A percentile compares a stretch with the other conserved stretches of the same genome.
These are phyloP conservation scores for Elsinoe fawcettii DNA, from an alignment of 2,329 filamentous ascomycete genomes.

Conservation along the genomic window DNA sequence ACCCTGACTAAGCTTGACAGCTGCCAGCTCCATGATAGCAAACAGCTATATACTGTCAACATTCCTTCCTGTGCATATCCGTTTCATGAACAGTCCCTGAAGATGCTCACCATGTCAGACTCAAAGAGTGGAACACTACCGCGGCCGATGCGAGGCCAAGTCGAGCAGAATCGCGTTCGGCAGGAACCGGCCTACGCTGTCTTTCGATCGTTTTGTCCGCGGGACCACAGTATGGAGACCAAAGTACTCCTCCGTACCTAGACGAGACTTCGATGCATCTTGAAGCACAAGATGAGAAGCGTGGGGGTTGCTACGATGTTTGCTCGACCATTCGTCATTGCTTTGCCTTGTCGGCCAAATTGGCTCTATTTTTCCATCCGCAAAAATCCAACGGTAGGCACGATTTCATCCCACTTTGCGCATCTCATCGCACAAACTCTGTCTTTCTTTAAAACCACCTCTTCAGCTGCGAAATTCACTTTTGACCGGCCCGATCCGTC, in stretches of 20 bases:
- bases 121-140: conserved; percentile 11
- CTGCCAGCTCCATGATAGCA: neutral
- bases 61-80: neutral
- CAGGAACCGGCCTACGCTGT: conserved; percentile 4
- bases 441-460: neutral
- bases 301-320: neutral
- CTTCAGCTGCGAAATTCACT: neutral
- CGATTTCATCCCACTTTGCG: conserved; percentile 6
- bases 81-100: neutral
- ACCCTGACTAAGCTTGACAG: conserved; percentile 3
- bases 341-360: neutral
- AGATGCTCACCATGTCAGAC: neutral
- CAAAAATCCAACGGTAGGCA: conserved; percentile 10
- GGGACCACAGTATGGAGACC: conserved; percentile 4
- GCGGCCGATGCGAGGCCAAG: neutral
- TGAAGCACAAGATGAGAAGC: neutral
- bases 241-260: conserved; percentile 1
- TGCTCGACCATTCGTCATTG: neutral
- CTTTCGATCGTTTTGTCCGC: neutral
- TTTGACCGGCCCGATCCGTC: conserved; percentile 1
- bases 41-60: neutral
- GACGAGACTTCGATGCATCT: neutral
- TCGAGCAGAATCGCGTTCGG: conserved; percentile 3
- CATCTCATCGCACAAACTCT: neutral
- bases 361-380: neutral